Base-by-base conservation (phyloP, 208 protist species). In the Angomonas ambiguus region DNA sequence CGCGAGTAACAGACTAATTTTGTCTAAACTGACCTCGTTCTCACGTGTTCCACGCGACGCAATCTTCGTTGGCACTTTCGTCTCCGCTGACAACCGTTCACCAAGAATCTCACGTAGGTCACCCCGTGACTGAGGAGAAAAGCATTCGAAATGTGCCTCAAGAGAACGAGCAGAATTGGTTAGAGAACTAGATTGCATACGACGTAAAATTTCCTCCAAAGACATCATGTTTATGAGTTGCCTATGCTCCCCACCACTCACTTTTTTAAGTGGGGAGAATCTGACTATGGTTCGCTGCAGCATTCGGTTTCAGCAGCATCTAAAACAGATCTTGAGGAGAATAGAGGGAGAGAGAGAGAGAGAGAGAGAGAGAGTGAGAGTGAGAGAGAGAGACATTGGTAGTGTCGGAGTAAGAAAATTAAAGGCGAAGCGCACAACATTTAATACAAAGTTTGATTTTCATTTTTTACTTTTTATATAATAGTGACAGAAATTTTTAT, bases 161-260 rank as follows among this genome's bases (percentile, higher is more conserved):
- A 93, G 79, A 5, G 77, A 82, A 31, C 87, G 83, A 4, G 83
- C 66, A 0, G 73, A 74, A 41, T 93, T 89, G 22, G 69, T 73
- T 31, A 80, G 67, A 0, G 87, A 89, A 67, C 78, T 86, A 2
- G 87, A 93, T 66, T 93, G 87, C 72, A 93, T 76, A 22, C 87
- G 83, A 1, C 87, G 83, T 8, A 93, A 75, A n/a, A 93, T 51
- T 10, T 82, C 76, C 48, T 90, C 83, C 34, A 93, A 72, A 16
- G 87, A 67, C 28, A 92, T 71, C 24, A 51, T 28, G 49, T 66
- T 57, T 42, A 83, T n/a, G 27, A 32, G 11, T 27, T 13, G 4
- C 4, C 45, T 53, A 5, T 24, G 18, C 24, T 4, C 20, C 10
- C 16, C 20, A 27, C 45, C 45, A 20, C 45, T 5, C 20, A 27